Conservation (phyloP, 73 alveolate species). For the Blepharisma japonicum region DNA sequence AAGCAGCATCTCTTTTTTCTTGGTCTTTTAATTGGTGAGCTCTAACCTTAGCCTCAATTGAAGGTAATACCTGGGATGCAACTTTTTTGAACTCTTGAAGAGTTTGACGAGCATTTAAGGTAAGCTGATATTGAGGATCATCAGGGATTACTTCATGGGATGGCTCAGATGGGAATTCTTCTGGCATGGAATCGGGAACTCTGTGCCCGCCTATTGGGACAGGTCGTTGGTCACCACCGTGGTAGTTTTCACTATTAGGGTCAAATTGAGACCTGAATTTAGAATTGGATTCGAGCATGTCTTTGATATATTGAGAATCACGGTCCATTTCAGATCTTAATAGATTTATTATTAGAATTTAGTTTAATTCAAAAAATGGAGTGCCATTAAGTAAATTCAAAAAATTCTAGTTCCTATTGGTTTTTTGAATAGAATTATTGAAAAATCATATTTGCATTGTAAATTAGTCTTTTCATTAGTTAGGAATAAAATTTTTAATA, state of each 20-base stretch:
- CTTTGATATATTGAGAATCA: not conserved
- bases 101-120: not conserved
- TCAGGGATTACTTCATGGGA: not conserved
- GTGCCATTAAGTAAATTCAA: too few relatives aligned
- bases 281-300: not conserved
- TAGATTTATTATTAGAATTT: too few relatives aligned
- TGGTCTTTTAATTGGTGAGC: not conserved
- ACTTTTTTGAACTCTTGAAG: constrained; percentile 21
- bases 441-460: too few relatives aligned
- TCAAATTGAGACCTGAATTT: constrained; percentile 30
- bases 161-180: not conserved
- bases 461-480: too few relatives aligned
- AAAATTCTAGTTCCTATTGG: too few relatives aligned
- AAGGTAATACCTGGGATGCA: not conserved
- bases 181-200: constrained; percentile 30
- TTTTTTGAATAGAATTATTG: too few relatives aligned
- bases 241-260: not conserved
- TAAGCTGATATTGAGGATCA: not conserved
- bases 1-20: not conserved
- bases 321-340: not conserved
- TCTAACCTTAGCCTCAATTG: not conserved
- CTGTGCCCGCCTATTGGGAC: constrained; percentile 34
- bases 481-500: too few relatives aligned
- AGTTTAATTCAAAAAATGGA: too few relatives aligned
- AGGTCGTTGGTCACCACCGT: constrained; percentile 31